Evolutionary conservation across 139 green algal genomes (phyloP), one percentile per base, ranked within the genome.

Genomic region (Coelastrella sp.): DNA sequence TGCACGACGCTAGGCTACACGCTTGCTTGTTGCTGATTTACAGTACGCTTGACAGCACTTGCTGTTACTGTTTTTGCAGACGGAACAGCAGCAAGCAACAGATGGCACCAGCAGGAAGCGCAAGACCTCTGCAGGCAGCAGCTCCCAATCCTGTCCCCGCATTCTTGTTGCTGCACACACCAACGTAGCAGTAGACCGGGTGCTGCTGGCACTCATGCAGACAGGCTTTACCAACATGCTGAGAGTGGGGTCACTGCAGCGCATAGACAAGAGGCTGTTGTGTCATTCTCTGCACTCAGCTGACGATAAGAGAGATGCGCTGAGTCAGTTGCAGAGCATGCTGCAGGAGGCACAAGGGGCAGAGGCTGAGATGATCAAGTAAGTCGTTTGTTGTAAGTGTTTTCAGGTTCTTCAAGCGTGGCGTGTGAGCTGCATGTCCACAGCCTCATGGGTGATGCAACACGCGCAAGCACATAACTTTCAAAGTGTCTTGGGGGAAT

Each of bases 121-220:
- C 76, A 73, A 27, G 41, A 23, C 27, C 5, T n/a, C 37, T 23
- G 27, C 81, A 27, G 30, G 41, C 85, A 43, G 50, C 66, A 38
- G 59, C 0, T 38, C 41, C 43, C 2, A 41, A n/a, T n/a, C n/a
- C 27, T 40, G 81, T 62, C 35, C 32, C 4, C 77, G 94, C 0
- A 84, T 98, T 35, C 91, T 98, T 41, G 87, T 98, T 19, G 90
- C 90, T 0, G 93, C 94, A 0, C 93, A 98, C 90, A 98, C 96
- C 37, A 98, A 98, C 75, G 90, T 82, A 35, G 96, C 96, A 5
- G 95, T 98, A 37, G 96, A 98, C 66, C 40, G 64, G 15, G 80
- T 86, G 27, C 66, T 86, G 45, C 81, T 79, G 53, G 50, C 32
- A 34, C 77, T 91, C 69, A 68, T 93, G 81, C 89, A 91, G 8